Percentiles rank a stretch among this genome's conserved stretches.
These are phyloP conservation scores for Acanthochlamys bracteata DNA, from an alignment of 106 monocot genomes.

Conservation along the genomic window DNA sequence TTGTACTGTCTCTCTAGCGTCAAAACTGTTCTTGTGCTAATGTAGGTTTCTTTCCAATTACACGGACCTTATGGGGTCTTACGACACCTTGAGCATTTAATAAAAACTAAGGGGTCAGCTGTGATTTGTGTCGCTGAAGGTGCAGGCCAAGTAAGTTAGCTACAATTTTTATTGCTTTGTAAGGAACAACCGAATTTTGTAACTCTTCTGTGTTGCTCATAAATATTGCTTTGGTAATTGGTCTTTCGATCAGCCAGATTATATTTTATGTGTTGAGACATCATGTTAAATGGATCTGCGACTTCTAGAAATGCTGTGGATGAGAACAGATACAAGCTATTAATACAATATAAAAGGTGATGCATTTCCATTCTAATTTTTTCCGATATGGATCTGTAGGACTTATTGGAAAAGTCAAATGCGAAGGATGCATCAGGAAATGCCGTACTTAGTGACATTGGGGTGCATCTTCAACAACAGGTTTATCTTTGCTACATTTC, in stretches of 20 bases:
- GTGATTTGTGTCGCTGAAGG: constrained; percentile 64
- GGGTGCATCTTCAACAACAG: constrained; percentile 48
- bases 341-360: too few relatives aligned
- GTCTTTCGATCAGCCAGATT: too few relatives aligned
- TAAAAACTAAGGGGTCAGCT: constrained; percentile 41
- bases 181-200: not conserved
- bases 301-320: too few relatives aligned
- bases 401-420: constrained; percentile 39
- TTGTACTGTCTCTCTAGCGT: not conserved
- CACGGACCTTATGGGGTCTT: constrained; percentile 47
- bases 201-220: too few relatives aligned
- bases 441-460: constrained; percentile 40
- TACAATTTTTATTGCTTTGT: not conserved
- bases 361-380: not conserved
- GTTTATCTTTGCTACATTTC: constrained; percentile 7
- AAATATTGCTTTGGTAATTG: not conserved
- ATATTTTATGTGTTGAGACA: too few relatives aligned
- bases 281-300: too few relatives aligned
- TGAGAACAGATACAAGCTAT: too few relatives aligned
- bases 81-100: constrained; percentile 37
- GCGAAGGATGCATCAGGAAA: constrained; percentile 48
- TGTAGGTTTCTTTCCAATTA: constrained; percentile 47
- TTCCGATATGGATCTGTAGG: constrained; percentile 16
- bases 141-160: constrained; percentile 43
- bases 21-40: constrained; percentile 1